phyloP scores from a whole-genome alignment of 2,329 filamentous ascomycete species.

The Byssochlamys sp. region DNA sequence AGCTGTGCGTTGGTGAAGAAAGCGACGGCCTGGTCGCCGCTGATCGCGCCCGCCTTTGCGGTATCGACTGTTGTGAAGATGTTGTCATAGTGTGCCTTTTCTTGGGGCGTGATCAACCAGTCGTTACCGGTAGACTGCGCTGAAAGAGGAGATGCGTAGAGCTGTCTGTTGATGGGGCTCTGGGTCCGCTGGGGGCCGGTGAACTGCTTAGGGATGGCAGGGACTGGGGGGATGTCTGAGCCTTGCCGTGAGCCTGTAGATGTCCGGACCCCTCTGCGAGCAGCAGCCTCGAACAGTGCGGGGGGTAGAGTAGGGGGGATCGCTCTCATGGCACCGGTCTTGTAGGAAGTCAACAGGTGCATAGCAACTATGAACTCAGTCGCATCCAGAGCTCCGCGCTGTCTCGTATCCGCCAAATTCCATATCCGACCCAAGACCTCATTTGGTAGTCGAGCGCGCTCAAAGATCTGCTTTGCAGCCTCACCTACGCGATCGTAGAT shows the following conservation, averaged over 20 bases:
- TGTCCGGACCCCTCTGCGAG: slow-evolving; percentile 50
- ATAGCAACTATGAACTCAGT: slow-evolving; percentile 97
- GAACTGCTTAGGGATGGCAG: slow-evolving; percentile 72
- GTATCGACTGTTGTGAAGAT: slow-evolving; percentile 81
- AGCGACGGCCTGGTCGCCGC: slow-evolving; percentile 82
- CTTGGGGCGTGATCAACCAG: slow-evolving; percentile 72
- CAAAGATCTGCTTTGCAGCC: slow-evolving; percentile 85
- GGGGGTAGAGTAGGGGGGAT: slow-evolving; percentile 73
- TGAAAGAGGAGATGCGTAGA: slow-evolving; percentile 42
- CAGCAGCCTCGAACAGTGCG: slow-evolving; percentile 81
- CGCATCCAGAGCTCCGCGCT: slow-evolving; percentile 72
- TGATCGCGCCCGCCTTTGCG: slow-evolving; percentile 69
- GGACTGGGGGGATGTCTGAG: slow-evolving; percentile 45
- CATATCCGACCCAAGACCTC: slow-evolving; percentile 90
- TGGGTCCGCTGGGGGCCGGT: slow-evolving; percentile 51
- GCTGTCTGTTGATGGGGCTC: slow-evolving; percentile 47
- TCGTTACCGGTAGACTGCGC: slow-evolving; percentile 53
- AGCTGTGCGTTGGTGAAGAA: slow-evolving; percentile 91
- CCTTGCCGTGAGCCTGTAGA: slow-evolving; percentile 45
- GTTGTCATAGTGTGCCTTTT: slow-evolving; percentile 79
- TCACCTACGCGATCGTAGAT: slow-evolving; percentile 48
- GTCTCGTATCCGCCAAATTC: slow-evolving; percentile 88
- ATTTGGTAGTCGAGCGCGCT: slow-evolving; percentile 80
- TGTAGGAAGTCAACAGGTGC: slow-evolving; percentile 88
- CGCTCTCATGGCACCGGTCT: slow-evolving; percentile 67